These are phyloP conservation scores for Entophlyctis luteolus DNA, from an alignment of 192 early-diverging fungal species.

Conservation along the genomic window DNA sequence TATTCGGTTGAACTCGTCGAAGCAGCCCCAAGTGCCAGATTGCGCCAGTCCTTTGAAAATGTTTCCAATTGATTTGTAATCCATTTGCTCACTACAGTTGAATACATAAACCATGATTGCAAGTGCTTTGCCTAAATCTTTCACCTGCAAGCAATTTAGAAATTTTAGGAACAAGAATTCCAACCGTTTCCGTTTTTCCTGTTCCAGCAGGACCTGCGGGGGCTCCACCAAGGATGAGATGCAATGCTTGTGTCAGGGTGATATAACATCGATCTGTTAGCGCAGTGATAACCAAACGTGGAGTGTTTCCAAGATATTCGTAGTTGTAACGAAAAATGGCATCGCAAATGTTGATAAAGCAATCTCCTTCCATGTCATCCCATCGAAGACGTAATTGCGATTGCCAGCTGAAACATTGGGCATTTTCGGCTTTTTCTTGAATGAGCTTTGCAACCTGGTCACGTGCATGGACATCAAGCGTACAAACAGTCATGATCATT, in stretches of 20 bases:
- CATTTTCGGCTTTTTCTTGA: conserved; percentile 61
- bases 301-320: conserved; percentile 65
- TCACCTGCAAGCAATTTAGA: too few species aligned
- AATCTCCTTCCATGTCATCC: conserved; percentile 60
- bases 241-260: conserved; percentile 60
- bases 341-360: conserved; percentile 67
- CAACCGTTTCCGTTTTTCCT: conserved; percentile 23
- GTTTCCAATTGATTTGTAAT: conserved; percentile 65
- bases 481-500: conserved; percentile 70
- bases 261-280: conserved; percentile 68
- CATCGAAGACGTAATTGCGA: conserved; percentile 58
- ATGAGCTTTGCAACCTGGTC: conserved; percentile 66
- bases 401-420: conserved; percentile 65
- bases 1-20: conserved; percentile 65
- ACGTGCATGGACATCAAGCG: conserved; percentile 64
- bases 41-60: conserved; percentile 67
- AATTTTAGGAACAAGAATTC: too few species aligned
- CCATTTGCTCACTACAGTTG: conserved; percentile 69
- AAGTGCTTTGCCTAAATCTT: conserved; percentile 64
- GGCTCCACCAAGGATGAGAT: conserved; percentile 65
- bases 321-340: conserved; percentile 61
- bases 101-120: conserved; percentile 70
- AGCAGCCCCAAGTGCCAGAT: conserved; percentile 64
- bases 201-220: conserved; percentile 63
- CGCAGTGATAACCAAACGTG: conserved; percentile 60